Conservation (phyloP, 768 basidiomycete genomes). For the Punctularia strigosozonata region DNA sequence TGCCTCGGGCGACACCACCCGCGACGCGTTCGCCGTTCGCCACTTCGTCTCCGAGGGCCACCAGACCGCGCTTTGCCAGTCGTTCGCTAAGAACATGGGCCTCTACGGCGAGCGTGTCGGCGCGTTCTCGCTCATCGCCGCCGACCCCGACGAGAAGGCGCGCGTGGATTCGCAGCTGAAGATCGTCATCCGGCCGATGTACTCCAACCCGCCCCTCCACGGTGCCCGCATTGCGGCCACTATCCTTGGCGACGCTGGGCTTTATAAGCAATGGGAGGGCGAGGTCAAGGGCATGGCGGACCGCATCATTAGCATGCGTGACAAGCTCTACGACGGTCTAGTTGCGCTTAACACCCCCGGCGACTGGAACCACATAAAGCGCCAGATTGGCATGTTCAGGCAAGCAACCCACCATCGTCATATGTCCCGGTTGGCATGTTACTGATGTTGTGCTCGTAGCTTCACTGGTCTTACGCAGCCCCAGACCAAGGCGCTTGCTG, state of each 20-base stretch:
- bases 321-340: conserved; percentile 67
- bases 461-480: conserved; percentile 76
- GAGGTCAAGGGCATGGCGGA: conserved; percentile 96
- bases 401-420: conserved; percentile 21
- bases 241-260: conserved; percentile 61
- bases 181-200: conserved; percentile 92
- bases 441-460: conserved; percentile 18
- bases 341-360: conserved; percentile 84
- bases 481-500: conserved; percentile 74
- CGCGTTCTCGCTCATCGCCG: conserved; percentile 78
- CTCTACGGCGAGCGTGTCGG: conserved; percentile 98
- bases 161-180: conserved; percentile 91
- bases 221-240: conserved; percentile 81
- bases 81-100: conserved; percentile 99
- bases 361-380: conserved; percentile 89
- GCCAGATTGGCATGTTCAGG: conserved; percentile 98
- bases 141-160: conserved; percentile 63
- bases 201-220: conserved; percentile 93
- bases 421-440: conserved; percentile 1
- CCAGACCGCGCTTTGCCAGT: conserved; percentile 84
- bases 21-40: conserved; percentile 91
- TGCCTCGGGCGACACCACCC: conserved; percentile 83
- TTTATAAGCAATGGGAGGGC: conserved; percentile 80
- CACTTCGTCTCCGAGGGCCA: conserved; percentile 89
- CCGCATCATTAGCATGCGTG: conserved; percentile 88